phyloP scores from a whole-genome alignment of 192 early-diverging fungal genomes.

The Backusella macrospora region DNA sequence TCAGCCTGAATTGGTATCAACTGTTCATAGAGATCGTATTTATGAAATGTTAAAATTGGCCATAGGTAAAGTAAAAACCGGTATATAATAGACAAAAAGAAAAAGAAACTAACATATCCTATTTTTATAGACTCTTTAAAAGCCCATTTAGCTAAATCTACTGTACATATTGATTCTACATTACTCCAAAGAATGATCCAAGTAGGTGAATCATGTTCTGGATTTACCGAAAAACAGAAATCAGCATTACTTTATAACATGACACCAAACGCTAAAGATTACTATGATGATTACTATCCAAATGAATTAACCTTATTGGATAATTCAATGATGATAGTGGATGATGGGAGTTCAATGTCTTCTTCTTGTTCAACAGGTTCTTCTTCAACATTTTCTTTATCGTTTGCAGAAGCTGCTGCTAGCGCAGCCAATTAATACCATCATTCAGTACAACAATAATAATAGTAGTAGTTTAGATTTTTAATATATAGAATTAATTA shows the following conservation, averaged over 20 bases:
- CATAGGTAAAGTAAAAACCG: slow-evolving; percentile 30
- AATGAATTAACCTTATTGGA: background rate
- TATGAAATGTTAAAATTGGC: slow-evolving; percentile 62
- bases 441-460: background rate
- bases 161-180: slow-evolving; percentile 59
- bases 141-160: slow-evolving; percentile 58
- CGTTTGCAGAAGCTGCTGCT: background rate
- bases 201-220: slow-evolving; percentile 66
- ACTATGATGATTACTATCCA: background rate
- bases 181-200: slow-evolving; percentile 60
- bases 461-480: background rate
- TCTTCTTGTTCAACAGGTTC: background rate
- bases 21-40: slow-evolving; percentile 74
- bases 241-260: slow-evolving; percentile 11
- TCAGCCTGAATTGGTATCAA: slow-evolving; percentile 56
- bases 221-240: slow-evolving; percentile 80
- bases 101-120: background rate
- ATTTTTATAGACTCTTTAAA: slow-evolving; percentile 57
- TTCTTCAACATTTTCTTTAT: slow-evolving; percentile 3
- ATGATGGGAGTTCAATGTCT: background rate
- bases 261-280: background rate
- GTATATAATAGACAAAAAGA: background rate
- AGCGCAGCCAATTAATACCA: background rate
- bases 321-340: background rate
- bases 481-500: background rate